phyloP scores from a whole-genome alignment of 2,329 filamentous ascomycete species.

The Monascus ruber region DNA sequence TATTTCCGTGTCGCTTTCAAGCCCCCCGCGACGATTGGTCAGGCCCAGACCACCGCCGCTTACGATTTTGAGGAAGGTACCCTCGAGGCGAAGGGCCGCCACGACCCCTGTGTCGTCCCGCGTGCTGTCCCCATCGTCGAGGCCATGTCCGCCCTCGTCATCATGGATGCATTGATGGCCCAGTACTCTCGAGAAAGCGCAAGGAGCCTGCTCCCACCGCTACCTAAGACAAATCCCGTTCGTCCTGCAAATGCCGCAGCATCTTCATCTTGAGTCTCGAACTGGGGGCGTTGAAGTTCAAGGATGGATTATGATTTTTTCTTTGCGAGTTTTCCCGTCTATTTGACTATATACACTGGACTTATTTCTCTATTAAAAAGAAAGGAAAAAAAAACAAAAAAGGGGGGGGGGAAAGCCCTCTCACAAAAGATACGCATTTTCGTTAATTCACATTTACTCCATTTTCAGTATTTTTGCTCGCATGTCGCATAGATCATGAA shows the following conservation, averaged over 20 bases:
- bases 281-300: neutral
- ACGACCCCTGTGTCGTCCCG: constrained; percentile 88
- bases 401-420: neutral
- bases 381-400: neutral
- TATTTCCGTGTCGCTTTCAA: constrained; percentile 96
- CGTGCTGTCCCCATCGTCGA: constrained; percentile 64
- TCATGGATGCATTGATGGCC: constrained; percentile 77
- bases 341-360: no score
- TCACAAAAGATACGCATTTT: constrained; percentile 15
- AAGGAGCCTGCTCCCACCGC: constrained; percentile 35
- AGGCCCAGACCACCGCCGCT: constrained; percentile 70
- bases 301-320: neutral
- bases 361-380: neutral
- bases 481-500: constrained; percentile 40
- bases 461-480: no score
- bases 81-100: constrained; percentile 81
- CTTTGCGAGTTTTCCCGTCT: neutral
- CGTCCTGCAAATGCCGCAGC: constrained; percentile 16
- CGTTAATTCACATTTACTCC: constrained; percentile 55
- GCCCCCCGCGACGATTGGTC: constrained; percentile 83
- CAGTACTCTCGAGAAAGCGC: constrained; percentile 55
- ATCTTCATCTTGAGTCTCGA: neutral
- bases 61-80: constrained; percentile 68
- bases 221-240: constrained; percentile 25
- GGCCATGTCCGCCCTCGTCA: constrained; percentile 75